phyloP scores from a whole-genome alignment of 352 stramenopile species.

The Phytopythium mirpurense region DNA sequence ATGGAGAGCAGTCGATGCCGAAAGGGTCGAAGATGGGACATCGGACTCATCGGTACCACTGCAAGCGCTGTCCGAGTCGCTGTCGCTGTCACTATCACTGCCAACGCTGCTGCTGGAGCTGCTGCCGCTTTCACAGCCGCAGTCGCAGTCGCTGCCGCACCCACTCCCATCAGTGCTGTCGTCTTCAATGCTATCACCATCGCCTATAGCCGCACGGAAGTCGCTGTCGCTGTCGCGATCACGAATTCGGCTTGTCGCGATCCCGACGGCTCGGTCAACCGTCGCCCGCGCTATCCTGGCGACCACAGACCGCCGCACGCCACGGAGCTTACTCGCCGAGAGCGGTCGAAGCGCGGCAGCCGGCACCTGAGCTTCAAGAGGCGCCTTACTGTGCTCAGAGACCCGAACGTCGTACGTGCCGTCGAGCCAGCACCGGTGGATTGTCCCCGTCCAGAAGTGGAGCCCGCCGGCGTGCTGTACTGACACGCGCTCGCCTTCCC shows the following conservation, averaged over 20 bases:
- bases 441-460: conserved; percentile 10
- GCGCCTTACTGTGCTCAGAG: neutral
- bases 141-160: neutral
- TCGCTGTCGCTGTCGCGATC: neutral
- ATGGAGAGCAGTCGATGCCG: neutral
- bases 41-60: neutral
- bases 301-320: neutral
- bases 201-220: too few species aligned
- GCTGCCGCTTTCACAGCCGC: neutral
- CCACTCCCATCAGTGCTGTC: conserved; percentile 1
- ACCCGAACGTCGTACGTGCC: conserved; percentile 19
- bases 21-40: neutral
- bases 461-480: conserved; percentile 1
- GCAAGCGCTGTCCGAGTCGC: neutral
- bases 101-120: neutral
- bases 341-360: neutral
- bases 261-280: neutral
- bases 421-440: conserved; percentile 15
- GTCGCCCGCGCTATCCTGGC: neutral
- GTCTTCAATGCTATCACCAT: neutral
- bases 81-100: neutral
- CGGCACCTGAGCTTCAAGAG: neutral
- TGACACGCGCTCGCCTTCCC: conserved; percentile 6
- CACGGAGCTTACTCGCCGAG: neutral
- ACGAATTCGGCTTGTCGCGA: neutral